These are phyloP conservation scores for Fusarium sp. DNA, from an alignment of 2,329 filamentous ascomycete species.

Conservation along the genomic window DNA sequence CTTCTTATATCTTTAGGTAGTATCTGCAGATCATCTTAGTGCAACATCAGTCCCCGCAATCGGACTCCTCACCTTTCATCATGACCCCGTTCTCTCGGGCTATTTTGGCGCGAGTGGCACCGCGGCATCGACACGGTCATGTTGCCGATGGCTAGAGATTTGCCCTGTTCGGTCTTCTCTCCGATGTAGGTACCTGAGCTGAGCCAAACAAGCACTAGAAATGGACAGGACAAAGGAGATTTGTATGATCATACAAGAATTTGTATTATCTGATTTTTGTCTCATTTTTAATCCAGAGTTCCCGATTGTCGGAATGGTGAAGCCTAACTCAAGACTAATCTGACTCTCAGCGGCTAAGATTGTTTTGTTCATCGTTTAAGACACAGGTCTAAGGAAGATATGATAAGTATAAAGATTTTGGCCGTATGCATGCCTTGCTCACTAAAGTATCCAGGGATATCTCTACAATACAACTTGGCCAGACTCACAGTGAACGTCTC, in stretches of 20 bases:
- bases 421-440: too few relatives aligned
- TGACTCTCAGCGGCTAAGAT: rapidly evolving
- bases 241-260: too few relatives aligned
- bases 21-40: background rate
- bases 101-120: slow-evolving; percentile 23
- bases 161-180: slow-evolving; percentile 10
- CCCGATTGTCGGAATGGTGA: background rate
- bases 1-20: background rate
- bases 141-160: background rate
- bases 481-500: too few relatives aligned
- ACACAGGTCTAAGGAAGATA: too few relatives aligned
- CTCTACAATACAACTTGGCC: background rate
- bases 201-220: background rate
- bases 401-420: too few relatives aligned
- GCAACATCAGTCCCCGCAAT: slow-evolving; percentile 19
- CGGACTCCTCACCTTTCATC: slow-evolving; percentile 24
- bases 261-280: background rate
- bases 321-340: background rate
- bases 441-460: background rate
- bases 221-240: background rate
- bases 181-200: background rate
- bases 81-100: slow-evolving; percentile 11
- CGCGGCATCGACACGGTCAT: background rate
- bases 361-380: too few relatives aligned
- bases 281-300: background rate